phyloP scores from a whole-genome alignment of 208 protist species.

The Trypanosoma avium region DNA sequence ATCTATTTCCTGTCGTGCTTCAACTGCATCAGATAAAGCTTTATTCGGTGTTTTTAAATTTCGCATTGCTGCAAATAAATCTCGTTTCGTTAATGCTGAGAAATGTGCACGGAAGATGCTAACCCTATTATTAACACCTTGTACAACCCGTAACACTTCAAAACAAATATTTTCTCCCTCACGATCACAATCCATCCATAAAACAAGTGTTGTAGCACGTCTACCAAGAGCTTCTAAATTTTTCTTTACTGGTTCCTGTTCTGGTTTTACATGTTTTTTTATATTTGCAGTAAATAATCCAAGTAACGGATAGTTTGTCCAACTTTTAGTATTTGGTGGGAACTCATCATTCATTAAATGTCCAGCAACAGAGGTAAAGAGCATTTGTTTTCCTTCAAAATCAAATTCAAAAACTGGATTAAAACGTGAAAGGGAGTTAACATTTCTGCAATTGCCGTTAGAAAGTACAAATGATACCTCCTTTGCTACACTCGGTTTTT shows the following conservation, averaged over 20 bases:
- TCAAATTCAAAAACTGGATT: slow-evolving; percentile 85
- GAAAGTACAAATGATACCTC: slow-evolving; percentile 84
- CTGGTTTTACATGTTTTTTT: slow-evolving; percentile 70
- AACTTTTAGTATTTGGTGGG: slow-evolving; percentile 71
- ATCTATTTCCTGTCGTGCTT: slow-evolving; percentile 95
- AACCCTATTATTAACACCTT: slow-evolving; percentile 43
- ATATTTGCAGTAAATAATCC: slow-evolving; percentile 90
- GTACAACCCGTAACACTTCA: slow-evolving; percentile 90
- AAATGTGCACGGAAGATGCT: slow-evolving; percentile 88
- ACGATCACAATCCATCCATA: slow-evolving; percentile 96
- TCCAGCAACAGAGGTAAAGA: slow-evolving; percentile 96
- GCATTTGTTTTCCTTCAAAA: slow-evolving; percentile 82
- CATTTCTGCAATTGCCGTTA: slow-evolving; percentile 42
- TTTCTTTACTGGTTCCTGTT: slow-evolving; percentile 68
- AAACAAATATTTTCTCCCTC: slow-evolving; percentile 99
- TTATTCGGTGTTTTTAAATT: slow-evolving; percentile 86
- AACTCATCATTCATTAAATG: slow-evolving; percentile 96
- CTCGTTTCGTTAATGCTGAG: slow-evolving; percentile 86
- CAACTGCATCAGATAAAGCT: slow-evolving; percentile 91
- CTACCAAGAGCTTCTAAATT: slow-evolving; percentile 77
- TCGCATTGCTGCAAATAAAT: slow-evolving; percentile 79
- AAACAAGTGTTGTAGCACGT: slow-evolving; percentile 78
- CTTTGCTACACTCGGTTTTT: slow-evolving; percentile 95
- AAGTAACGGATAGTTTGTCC: slow-evolving; percentile 82
- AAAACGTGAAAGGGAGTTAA: slow-evolving; percentile 53